Conservation (phyloP, 345 rosid species). For the Camelina sativa region DNA sequence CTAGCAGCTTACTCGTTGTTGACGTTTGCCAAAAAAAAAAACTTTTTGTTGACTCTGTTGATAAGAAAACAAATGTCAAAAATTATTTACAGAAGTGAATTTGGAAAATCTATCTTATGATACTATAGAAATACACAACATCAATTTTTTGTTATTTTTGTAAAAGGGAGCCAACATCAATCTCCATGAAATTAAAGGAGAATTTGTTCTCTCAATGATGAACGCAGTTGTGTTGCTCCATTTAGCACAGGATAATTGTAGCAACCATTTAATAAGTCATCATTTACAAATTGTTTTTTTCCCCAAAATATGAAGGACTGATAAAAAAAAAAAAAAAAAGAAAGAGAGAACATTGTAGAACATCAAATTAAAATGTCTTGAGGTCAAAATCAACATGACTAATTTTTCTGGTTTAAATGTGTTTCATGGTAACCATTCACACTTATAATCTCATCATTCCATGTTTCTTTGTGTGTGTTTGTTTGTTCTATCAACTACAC, state of each 20-base stretch:
- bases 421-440: not conserved
- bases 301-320: not conserved
- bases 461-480: not conserved
- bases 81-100: not conserved
- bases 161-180: not conserved
- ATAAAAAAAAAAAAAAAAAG: not conserved
- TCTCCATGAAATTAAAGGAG: not conserved
- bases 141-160: too few relatives aligned
- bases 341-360: not conserved
- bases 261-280: not conserved
- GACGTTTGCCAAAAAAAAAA: too few relatives aligned
- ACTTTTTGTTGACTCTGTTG: slow-evolving; percentile 4
- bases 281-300: not conserved
- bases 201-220: too few relatives aligned
- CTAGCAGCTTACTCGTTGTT: not conserved
- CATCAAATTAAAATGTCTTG: not conserved
- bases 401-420: not conserved
- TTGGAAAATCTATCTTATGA: not conserved
- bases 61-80: not conserved
- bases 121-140: not conserved
- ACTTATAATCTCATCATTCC: not conserved
- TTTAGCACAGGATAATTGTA: not conserved
- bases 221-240: not conserved
- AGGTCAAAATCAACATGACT: not conserved
- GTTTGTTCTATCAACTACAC: not conserved